These are phyloP conservation scores for Tuber borchii DNA, from an alignment of 495 filamentous ascomycete species.

Conservation along the genomic window DNA sequence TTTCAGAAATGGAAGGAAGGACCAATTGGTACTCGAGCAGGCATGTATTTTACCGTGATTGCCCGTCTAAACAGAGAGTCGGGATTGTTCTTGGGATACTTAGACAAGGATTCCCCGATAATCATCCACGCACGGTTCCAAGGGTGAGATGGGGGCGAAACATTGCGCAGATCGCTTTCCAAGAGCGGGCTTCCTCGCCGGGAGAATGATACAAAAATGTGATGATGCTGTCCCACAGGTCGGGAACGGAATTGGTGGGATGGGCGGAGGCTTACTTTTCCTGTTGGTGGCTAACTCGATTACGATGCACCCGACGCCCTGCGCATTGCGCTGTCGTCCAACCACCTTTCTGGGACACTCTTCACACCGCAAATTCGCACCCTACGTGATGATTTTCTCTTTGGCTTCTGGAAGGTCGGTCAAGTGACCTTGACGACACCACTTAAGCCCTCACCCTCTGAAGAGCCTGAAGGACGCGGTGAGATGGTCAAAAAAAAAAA, in stretches of 20 bases:
- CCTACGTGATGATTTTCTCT: conserved; percentile 22
- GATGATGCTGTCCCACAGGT: conserved; percentile 35
- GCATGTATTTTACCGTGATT: conserved; percentile 38
- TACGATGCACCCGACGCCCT: conserved; percentile 21
- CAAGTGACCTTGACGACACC: conserved; percentile 37
- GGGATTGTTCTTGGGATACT: conserved; percentile 31
- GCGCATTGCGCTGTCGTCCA: conserved; percentile 10
- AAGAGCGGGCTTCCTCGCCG: conserved; percentile 36
- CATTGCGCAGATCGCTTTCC: conserved; percentile 39
- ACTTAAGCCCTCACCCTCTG: neutral
- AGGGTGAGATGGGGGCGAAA: conserved; percentile 40
- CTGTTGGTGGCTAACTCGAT: conserved; percentile 34
- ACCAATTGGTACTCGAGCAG: conserved; percentile 20
- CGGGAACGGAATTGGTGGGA: conserved; percentile 32
- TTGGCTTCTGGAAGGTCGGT: conserved; percentile 36
- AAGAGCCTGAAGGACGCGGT: neutral
- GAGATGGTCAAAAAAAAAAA: neutral
- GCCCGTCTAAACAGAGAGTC: conserved; percentile 38
- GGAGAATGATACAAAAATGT: conserved; percentile 28
- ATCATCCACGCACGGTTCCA: conserved; percentile 38
- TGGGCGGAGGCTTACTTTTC: conserved; percentile 8
- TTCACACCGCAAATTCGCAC: conserved; percentile 19
- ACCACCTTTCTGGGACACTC: conserved; percentile 16
- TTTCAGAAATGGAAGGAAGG: conserved; percentile 28
- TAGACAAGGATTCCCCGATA: conserved; percentile 39